phyloP scores from a whole-genome alignment of 352 stramenopile genomes.

The Pythium rishiriense region DNA sequence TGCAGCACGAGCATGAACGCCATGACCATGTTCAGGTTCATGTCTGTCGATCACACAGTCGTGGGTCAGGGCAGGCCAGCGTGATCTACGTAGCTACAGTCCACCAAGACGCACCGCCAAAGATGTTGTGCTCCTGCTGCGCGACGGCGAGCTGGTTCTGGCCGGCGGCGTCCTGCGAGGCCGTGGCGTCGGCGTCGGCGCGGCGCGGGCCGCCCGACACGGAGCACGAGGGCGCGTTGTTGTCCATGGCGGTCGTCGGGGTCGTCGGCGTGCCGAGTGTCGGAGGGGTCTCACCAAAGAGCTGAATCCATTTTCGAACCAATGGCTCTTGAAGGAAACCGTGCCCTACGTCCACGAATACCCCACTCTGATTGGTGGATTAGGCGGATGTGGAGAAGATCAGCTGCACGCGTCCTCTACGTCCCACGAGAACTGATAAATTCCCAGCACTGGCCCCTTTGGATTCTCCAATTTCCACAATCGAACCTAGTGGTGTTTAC shows the following conservation, averaged over 20 bases:
- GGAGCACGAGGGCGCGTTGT: slow-evolving; percentile 36
- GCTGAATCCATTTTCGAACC: slow-evolving; percentile 17
- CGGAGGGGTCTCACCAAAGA: neutral
- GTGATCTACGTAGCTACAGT: neutral
- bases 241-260: slow-evolving; percentile 22
- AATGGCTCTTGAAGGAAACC: slow-evolving; percentile 29
- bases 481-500: neutral
- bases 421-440: neutral
- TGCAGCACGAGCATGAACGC: slow-evolving; percentile 84
- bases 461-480: slow-evolving; percentile 1
- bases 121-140: slow-evolving; percentile 75
- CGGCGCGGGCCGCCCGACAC: slow-evolving; percentile 33
- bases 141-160: slow-evolving; percentile 24
- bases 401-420: neutral
- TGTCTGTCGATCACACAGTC: slow-evolving; percentile 39
- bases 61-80: neutral
- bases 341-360: slow-evolving; percentile 13
- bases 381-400: slow-evolving; percentile 2
- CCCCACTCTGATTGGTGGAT: slow-evolving; percentile 19
- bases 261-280: too few species aligned
- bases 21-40: slow-evolving; percentile 86
- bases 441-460: neutral
- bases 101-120: slow-evolving; percentile 54
- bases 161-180: slow-evolving; percentile 23
- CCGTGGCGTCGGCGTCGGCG: slow-evolving; percentile 20